A percentile compares a stretch with the other conserved stretches of the same genome.
phyloP scores from a whole-genome alignment of 345 rosid species.

The Eucalyptus caleyi region DNA sequence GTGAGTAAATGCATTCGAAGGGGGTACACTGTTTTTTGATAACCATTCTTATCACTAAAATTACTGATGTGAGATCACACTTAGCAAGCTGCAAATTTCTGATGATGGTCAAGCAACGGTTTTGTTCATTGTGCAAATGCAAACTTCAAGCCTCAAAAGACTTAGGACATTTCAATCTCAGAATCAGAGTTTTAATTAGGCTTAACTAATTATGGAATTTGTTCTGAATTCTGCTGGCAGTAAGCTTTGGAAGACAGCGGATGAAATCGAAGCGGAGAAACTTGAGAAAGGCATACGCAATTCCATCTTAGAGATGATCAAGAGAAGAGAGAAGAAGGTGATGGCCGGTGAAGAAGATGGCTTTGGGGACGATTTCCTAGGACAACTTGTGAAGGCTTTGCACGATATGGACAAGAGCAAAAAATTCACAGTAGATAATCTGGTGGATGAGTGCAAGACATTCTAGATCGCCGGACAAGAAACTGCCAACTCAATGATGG shows the following conservation, averaged over 20 bases:
- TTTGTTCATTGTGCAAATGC: not conserved
- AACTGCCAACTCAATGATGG: conserved; percentile 8
- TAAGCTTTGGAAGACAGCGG: not conserved
- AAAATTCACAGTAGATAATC: not conserved
- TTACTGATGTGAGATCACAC: not conserved
- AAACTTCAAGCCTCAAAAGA: not conserved
- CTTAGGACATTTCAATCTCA: not conserved
- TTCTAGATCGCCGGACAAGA: conserved; percentile 26
- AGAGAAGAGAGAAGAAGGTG: conserved; percentile 5
- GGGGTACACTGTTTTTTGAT: not conserved
- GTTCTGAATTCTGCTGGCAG: not conserved
- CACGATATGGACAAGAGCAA: not conserved
- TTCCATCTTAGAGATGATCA: not conserved
- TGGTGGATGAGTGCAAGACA: conserved; percentile 33
- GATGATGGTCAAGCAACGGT: not conserved
- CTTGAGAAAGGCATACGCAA: not conserved
- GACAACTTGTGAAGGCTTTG: conserved; percentile 5
- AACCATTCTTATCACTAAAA: not conserved
- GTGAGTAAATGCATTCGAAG: not conserved
- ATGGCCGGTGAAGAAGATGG: not conserved
- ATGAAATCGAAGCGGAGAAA: conserved; percentile 4
- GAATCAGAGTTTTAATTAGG: not conserved
- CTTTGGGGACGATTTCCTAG: conserved; percentile 9
- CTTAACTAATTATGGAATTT: not conserved
- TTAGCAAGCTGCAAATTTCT: not conserved